Evolutionary conservation across 768 basidiomycete genomes (phyloP).

Genomic region (Hysterangium stoloniferum): DNA sequence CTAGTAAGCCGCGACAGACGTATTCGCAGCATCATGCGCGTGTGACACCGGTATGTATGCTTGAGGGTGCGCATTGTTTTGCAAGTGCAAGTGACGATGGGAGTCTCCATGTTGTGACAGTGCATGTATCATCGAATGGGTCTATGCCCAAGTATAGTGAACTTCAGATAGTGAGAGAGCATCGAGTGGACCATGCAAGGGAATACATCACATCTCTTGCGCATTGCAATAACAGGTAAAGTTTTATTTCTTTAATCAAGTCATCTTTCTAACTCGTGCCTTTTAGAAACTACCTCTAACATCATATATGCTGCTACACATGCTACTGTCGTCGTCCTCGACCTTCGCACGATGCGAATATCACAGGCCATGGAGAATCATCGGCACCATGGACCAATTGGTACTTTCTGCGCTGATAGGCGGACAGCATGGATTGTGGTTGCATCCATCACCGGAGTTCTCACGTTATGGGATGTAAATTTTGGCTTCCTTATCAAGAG

Average conservation of each 20-base stretch:
- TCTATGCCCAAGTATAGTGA: slow-evolving; percentile 78
- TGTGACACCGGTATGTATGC: slow-evolving; percentile 61
- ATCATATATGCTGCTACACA: slow-evolving; percentile 83
- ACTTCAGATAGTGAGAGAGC: slow-evolving; percentile 73
- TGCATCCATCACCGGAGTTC: slow-evolving; percentile 76
- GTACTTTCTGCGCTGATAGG: slow-evolving; percentile 75
- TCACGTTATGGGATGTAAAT: slow-evolving; percentile 91
- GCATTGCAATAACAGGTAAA: slow-evolving; percentile 45
- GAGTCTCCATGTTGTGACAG: slow-evolving; percentile 52
- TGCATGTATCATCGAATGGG: slow-evolving; percentile 61
- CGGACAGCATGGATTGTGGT: slow-evolving; percentile 84
- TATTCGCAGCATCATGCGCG: slow-evolving; percentile 64
- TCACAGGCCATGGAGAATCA: slow-evolving; percentile 78
- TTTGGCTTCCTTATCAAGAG: slow-evolving; percentile 88
- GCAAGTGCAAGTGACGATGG: slow-evolving; percentile 38
- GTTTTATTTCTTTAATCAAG: neutral
- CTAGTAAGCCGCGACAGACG: slow-evolving; percentile 69
- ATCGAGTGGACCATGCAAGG: slow-evolving; percentile 59
- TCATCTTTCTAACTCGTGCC: slow-evolving; percentile 7
- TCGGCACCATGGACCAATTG: slow-evolving; percentile 78
- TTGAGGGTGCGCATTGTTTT: slow-evolving; percentile 86
- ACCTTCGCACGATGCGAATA: slow-evolving; percentile 77
- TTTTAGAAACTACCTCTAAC: slow-evolving; percentile 64
- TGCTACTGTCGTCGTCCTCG: slow-evolving; percentile 65
- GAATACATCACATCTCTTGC: slow-evolving; percentile 81